Evolutionary conservation across 192 early-diverging fungal species (phyloP).

Genomic region (Gamsiella multidivaricata): DNA sequence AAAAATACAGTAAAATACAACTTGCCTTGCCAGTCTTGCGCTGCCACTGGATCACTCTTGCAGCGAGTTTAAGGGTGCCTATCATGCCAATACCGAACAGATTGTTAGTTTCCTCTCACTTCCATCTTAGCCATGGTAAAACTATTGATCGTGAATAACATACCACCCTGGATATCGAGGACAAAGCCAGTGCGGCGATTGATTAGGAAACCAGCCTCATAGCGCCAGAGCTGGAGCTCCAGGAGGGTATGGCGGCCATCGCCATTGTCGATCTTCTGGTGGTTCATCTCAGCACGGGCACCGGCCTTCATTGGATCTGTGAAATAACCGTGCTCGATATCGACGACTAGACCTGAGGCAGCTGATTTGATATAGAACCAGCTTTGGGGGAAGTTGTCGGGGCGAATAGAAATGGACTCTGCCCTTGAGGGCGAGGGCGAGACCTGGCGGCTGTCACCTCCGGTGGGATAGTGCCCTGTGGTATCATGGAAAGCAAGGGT

Average conservation of each 20-base stretch:
- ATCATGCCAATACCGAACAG: neutral
- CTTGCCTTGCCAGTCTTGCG: constrained; percentile 43
- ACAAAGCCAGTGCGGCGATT: constrained; percentile 53
- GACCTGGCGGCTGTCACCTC: constrained; percentile 17
- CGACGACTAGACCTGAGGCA: constrained; percentile 48
- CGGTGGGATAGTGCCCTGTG: constrained; percentile 27
- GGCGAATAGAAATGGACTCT: constrained; percentile 49
- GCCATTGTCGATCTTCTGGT: constrained; percentile 48
- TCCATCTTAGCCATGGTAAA: too few species aligned
- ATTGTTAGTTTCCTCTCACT: too few species aligned
- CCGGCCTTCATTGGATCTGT: constrained; percentile 55
- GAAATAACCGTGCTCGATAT: constrained; percentile 52
- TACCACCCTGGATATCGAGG: constrained; percentile 54
- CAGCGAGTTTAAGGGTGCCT: constrained; percentile 43
- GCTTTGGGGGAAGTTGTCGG: constrained; percentile 49
- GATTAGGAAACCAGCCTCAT: constrained; percentile 55
- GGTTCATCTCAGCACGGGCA: constrained; percentile 55
- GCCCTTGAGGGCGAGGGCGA: constrained; percentile 49
- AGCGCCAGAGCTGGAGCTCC: constrained; percentile 55
- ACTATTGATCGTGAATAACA: too few species aligned
- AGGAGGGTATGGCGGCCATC: constrained; percentile 47
- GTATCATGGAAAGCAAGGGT: neutral
- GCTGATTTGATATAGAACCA: constrained; percentile 56
- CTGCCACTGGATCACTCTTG: constrained; percentile 46
- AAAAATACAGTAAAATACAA: too few species aligned